Evolutionary conservation across 306 rosid genomes (phyloP).

Genomic region (Benincasa hispida): DNA sequence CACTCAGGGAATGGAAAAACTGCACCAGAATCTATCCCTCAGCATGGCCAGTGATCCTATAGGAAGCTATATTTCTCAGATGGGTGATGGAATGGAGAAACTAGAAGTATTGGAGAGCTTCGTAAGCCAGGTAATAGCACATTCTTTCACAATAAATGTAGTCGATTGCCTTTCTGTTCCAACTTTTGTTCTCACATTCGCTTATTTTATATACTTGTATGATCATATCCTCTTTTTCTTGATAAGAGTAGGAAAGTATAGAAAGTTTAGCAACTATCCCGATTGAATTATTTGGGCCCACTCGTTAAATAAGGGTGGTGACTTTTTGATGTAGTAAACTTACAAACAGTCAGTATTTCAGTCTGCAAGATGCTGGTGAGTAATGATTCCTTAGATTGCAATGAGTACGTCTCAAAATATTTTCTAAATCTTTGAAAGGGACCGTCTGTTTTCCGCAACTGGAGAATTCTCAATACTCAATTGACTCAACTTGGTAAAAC

Average conservation of each 20-base stretch:
- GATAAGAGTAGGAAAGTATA: background rate
- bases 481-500: background rate
- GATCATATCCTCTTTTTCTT: background rate
- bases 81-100: slow-evolving; percentile 43
- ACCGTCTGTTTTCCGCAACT: background rate
- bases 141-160: background rate
- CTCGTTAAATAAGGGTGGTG: too few species aligned
- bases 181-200: background rate
- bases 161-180: background rate
- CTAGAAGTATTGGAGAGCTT: slow-evolving; percentile 63
- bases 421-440: background rate
- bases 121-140: slow-evolving; percentile 52
- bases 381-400: background rate
- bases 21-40: slow-evolving; percentile 49
- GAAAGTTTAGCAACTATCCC: background rate
- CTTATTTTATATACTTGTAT: background rate
- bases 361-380: too few species aligned
- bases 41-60: slow-evolving; percentile 36
- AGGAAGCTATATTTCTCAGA: slow-evolving; percentile 33
- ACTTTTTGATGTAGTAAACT: background rate
- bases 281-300: too few species aligned
- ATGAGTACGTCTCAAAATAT: background rate
- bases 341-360: background rate
- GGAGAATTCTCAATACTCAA: background rate
- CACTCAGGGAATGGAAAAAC: slow-evolving; percentile 71